A percentile compares a stretch with the other conserved stretches of the same genome.
Conservation (phyloP, 129 eudicot genomes). For the Flaveria brownii region DNA sequence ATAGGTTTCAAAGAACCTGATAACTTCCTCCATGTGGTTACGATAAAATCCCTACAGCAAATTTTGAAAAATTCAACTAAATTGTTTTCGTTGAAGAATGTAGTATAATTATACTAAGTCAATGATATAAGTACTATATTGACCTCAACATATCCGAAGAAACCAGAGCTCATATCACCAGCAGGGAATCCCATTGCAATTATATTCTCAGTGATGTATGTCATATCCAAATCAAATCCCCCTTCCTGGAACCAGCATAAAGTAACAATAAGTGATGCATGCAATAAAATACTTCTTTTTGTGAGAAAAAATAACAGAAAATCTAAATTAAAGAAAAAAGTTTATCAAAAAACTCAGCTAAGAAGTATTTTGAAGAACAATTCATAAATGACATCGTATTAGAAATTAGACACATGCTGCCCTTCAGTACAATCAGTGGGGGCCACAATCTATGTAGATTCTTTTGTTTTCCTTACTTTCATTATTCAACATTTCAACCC, state of each 20-base stretch:
- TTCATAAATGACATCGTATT: neutral
- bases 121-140: conserved; percentile 8
- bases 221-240: conserved; percentile 93
- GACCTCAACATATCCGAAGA: conserved; percentile 89
- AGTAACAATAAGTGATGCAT: conserved; percentile 1
- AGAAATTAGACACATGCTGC: neutral
- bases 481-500: neutral
- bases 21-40: conserved; percentile 98
- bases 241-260: conserved; percentile 60
- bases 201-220: conserved; percentile 91
- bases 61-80: conserved; percentile 19
- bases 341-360: neutral
- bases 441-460: neutral
- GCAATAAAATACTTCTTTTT: neutral
- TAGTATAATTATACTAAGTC: neutral
- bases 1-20: conserved; percentile 85
- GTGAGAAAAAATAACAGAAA: neutral
- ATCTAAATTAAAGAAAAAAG: neutral
- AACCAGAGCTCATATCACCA: conserved; percentile 98
- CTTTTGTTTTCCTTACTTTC: neutral
- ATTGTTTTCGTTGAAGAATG: neutral
- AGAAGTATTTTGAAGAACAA: neutral
- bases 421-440: neutral
- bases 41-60: conserved; percentile 82
- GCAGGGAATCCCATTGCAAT: conserved; percentile 99